These are phyloP conservation scores for Beauveria rudraprayagi DNA, from an alignment of 2,329 filamentous ascomycete genomes.

Conservation along the genomic window DNA sequence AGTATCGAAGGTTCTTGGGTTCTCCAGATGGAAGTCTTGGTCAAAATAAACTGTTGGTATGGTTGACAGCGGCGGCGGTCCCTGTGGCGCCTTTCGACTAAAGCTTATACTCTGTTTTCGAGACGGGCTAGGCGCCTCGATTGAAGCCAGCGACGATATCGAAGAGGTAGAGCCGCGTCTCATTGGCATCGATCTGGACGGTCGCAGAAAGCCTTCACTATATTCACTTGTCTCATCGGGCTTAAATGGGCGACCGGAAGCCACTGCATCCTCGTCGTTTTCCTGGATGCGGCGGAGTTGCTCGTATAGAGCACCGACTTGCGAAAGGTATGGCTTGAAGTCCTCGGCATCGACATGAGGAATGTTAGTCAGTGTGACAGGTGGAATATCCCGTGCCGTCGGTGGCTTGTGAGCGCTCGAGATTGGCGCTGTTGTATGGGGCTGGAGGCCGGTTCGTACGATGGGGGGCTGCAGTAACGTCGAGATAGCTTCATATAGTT, in stretches of 20 bases:
- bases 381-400: constrained; percentile 82
- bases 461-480: constrained; percentile 89
- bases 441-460: constrained; percentile 75
- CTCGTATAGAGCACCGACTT: constrained; percentile 83
- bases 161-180: constrained; percentile 35
- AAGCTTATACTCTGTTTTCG: constrained; percentile 41
- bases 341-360: constrained; percentile 68
- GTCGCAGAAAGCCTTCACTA: constrained; percentile 40
- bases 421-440: constrained; percentile 62
- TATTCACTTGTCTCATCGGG: constrained; percentile 34
- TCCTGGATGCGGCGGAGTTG: constrained; percentile 79
- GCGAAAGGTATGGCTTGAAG: constrained; percentile 76
- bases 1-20: constrained; percentile 90
- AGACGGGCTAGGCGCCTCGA: constrained; percentile 35
- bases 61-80: constrained; percentile 78
- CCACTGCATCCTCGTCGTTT: constrained; percentile 56
- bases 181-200: constrained; percentile 22
- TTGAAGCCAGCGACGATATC: constrained; percentile 40
- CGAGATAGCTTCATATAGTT: constrained; percentile 62
- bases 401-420: constrained; percentile 74
- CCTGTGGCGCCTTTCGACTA: constrained; percentile 55
- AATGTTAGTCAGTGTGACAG: constrained; percentile 84
- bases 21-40: constrained; percentile 88
- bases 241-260: constrained; percentile 30
- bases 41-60: constrained; percentile 94